Evolutionary conservation across 805 yeast genomes (phyloP), one percentile per base, ranked within the genome.

Genomic region (Cyberlindnera euphorbiiphila): DNA sequence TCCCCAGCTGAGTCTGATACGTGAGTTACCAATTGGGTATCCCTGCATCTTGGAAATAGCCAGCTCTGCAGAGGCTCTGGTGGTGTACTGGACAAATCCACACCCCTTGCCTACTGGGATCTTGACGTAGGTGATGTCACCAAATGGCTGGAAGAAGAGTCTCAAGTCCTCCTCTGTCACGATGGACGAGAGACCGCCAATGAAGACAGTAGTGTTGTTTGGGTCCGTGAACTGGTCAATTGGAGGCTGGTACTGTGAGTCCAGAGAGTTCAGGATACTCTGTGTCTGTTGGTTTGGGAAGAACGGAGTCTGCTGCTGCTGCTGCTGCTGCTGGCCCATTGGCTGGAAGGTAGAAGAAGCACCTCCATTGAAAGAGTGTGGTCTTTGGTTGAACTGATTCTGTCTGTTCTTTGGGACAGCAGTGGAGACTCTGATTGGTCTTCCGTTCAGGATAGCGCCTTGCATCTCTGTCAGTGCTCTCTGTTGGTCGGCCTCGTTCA

Each of bases 41-140:
- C 95, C 95, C 62, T 88, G 95, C 94, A 88, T 83, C 46, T 81
- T 83, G 24, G 76, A 69, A 45, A 88, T 84, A 9, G 96, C 95
- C 37, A 71, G 71, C 61, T 89, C 96, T 2, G 96, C 96, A 49
- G 85, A 78, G 29, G 78, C 76, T 40, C 95, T 69, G 36, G 81
- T 76, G 27, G 78, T 74, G 57, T 74, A 88, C 60, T 85, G 94
- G 37, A 88, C 87, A 63, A 89, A 87, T 1, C 95, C 96, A 62
- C 95, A 86, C 44, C 84, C 85, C 47, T 64, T 67, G 22, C 64
- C 91, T 6, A 78, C 74, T 5, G 94, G 94, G 36, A 84, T 80
- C 56, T 83, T 83, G 32, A 82, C 85, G 52, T 83, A 85, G 17
- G 79, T 80, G 43, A 85, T 81, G 34, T 72, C 73, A 21, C 95